Evolutionary conservation across 129 eudicot genomes (phyloP), one percentile per base, ranked within the genome.

Genomic region (Erigeron canadensis): DNA sequence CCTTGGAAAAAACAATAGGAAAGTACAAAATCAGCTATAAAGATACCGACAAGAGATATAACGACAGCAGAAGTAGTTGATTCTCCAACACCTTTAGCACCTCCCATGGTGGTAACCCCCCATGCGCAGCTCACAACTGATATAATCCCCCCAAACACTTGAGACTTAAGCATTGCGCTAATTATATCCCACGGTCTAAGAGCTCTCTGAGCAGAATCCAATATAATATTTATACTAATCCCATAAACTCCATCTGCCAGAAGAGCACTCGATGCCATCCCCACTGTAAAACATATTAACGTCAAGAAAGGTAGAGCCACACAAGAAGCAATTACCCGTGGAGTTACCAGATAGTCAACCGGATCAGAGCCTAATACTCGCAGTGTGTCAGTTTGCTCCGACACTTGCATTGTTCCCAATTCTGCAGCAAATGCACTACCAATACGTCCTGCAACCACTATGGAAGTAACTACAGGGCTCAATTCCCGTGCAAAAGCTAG

Each of bases 51-150:
- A 73, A 94, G 93, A 7, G 98, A 94, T 10, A 90, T 55, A 54
- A 94, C 99, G 2, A 94, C 99, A 55, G 99, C 96, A 1, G 97
- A 89, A 43, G 99, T 94, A 43, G 99, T 94, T 6, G 97, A 90
- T 53, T 94, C 99, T 17, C 99, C 99, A 55, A 90, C 99, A 38
- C 99, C 99, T 79, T 94, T 94, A 40, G 97, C 99, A 66, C 97
- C 99, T 22, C 89, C 99, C 76, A 88, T 56, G 13, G 97, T 91
- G 10, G 97, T 91, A 41, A 91, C 86, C 18, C 97, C 97, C 97
- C 97, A 91, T 13, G 90, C 86, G 65, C 97, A 91, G 74, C 97
- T 91, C 58, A 91, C 90, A 50, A 84, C 39, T 2, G 97, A 87
- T 63, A 91, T 88, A 8, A 91, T 88, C 61, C 71, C 87, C 38